Percentiles rank a stretch among this genome's conserved stretches.
Conservation (phyloP, 1,284 basidiomycete genomes). For the Apiotrichum veenhuisii region DNA sequence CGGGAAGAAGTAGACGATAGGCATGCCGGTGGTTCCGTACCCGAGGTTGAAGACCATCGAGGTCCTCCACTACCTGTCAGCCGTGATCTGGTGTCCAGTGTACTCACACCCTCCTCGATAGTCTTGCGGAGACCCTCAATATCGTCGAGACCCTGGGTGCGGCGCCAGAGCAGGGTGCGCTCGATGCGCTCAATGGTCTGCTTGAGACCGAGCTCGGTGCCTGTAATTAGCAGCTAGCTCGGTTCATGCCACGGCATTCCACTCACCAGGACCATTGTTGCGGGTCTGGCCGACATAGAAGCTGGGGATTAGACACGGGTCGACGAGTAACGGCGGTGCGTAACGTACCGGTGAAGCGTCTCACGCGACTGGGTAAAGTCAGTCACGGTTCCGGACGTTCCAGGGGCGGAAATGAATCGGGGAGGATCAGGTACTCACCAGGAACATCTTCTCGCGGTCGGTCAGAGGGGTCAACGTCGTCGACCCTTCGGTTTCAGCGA, state of each 20-base stretch:
- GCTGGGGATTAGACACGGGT: too few species aligned
- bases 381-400: too few species aligned
- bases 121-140: slow-evolving; percentile 30
- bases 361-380: too few species aligned
- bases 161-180: slow-evolving; percentile 35
- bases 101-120: slow-evolving; percentile 33
- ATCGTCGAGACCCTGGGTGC: slow-evolving; percentile 36
- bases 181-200: slow-evolving; percentile 35
- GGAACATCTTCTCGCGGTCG: slow-evolving; percentile 1
- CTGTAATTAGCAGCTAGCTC: not conserved
- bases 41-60: slow-evolving; percentile 36
- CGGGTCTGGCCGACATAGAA: too few species aligned
- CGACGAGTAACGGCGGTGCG: too few species aligned
- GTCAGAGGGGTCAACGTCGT: not conserved
- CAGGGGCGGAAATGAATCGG: not conserved
- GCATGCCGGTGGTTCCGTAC: slow-evolving; percentile 26
- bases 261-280: not conserved
- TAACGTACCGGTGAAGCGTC: too few species aligned
- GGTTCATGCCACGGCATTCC: too few species aligned
- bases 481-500: not conserved
- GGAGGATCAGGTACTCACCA: not conserved
- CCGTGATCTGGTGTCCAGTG: not conserved
- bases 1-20: slow-evolving; percentile 42
- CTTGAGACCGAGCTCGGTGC: not conserved
- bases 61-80: slow-evolving; percentile 15